Evolutionary conservation across 148 eudicot genomes (phyloP).

Genomic region (Suaeda aralocaspica): DNA sequence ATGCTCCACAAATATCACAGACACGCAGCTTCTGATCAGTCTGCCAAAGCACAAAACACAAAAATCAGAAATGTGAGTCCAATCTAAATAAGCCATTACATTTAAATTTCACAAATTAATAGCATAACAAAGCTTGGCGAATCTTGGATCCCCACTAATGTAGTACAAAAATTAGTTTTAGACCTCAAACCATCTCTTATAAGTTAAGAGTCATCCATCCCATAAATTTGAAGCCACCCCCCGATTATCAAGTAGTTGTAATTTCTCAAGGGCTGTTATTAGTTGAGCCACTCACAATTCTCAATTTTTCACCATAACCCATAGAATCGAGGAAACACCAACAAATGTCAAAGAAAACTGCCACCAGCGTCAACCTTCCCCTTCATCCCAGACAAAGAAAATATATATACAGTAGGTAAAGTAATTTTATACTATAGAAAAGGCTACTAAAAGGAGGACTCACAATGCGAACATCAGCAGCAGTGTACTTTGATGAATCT

Average conservation of each 20-base stretch:
- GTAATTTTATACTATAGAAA: neutral
- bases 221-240: neutral
- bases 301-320: neutral
- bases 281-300: neutral
- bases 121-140: neutral
- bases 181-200: neutral
- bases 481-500: slow-evolving; percentile 76
- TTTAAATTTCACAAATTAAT: neutral
- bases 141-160: neutral
- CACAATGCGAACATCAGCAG: slow-evolving; percentile 95
- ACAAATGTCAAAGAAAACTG: neutral
- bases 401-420: neutral
- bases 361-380: neutral
- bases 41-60: slow-evolving; percentile 35
- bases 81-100: neutral
- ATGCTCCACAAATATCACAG: slow-evolving; percentile 99
- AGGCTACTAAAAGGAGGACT: slow-evolving; percentile 27
- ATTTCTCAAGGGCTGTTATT: neutral
- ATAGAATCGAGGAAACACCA: neutral
- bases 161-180: neutral
- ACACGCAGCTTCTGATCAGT: slow-evolving; percentile 99
- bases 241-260: neutral
- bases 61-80: slow-evolving; percentile 9
- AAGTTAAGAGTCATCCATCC: neutral
- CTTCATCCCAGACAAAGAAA: neutral